Evolutionary conservation across 441 rosid species (phyloP).

Genomic region (Mallotus repandus): DNA sequence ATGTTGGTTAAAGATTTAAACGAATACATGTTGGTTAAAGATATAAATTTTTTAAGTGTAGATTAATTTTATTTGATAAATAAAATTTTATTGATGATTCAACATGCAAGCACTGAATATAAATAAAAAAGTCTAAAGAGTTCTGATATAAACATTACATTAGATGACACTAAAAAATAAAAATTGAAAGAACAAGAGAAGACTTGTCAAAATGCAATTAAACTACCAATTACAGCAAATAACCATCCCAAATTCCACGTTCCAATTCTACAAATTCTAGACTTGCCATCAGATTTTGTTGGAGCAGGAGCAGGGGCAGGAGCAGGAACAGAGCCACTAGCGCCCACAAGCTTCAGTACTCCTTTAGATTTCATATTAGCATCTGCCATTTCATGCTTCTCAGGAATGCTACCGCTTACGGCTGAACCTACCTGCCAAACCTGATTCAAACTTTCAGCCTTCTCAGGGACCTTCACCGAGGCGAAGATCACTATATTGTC

Average conservation of each 20-base stretch:
- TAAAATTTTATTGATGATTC: too few species aligned
- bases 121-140: too few species aligned
- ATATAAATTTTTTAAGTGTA: too few species aligned
- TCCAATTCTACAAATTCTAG: neutral
- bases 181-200: neutral
- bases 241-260: neutral
- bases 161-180: too few species aligned
- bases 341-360: constrained; percentile 33
- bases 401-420: constrained; percentile 31
- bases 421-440: constrained; percentile 72
- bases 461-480: constrained; percentile 45
- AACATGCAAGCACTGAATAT: too few species aligned
- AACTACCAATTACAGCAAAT: neutral
- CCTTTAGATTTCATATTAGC: constrained; percentile 37
- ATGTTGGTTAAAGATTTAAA: too few species aligned
- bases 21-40: too few species aligned
- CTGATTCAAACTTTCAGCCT: constrained; percentile 45
- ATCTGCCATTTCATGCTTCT: constrained; percentile 32
- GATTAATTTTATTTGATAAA: too few species aligned
- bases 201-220: neutral
- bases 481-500: constrained; percentile 39
- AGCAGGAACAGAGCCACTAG: constrained; percentile 5
- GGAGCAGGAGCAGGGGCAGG: neutral
- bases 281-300: neutral
- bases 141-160: too few species aligned